A percentile compares a stretch with the other conserved stretches of the same genome.
Conservation (phyloP, 2,329 filamentous ascomycete genomes). For the Talaromyces sp. region DNA sequence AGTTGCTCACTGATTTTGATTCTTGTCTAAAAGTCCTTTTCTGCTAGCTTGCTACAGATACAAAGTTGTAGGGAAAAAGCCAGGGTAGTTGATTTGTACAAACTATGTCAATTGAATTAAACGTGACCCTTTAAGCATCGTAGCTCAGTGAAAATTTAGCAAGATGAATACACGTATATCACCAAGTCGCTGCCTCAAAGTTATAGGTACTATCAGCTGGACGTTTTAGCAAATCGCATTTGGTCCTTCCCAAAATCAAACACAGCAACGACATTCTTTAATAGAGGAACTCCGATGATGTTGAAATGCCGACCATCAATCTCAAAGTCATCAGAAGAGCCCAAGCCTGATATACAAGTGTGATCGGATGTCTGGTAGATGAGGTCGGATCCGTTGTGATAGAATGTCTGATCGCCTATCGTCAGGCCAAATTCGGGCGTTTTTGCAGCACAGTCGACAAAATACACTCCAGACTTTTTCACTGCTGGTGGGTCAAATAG, state of each 20-base stretch:
- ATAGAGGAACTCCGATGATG: slow-evolving; percentile 52
- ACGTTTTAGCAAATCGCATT: slow-evolving; percentile 48
- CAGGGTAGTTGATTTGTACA: too few relatives aligned
- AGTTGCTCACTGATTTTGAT: too few relatives aligned
- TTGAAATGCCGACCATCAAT: slow-evolving; percentile 33
- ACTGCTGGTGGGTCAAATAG: slow-evolving; percentile 48
- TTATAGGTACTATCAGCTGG: background rate
- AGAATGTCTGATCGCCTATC: slow-evolving; percentile 42
- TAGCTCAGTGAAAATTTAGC: too few relatives aligned
- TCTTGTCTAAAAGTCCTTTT: too few relatives aligned
- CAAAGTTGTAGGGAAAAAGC: too few relatives aligned
- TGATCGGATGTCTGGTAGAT: slow-evolving; percentile 28
- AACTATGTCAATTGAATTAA: too few relatives aligned
- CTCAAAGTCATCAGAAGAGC: slow-evolving; percentile 32
- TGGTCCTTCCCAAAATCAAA: slow-evolving; percentile 53
- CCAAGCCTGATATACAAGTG: slow-evolving; percentile 27
- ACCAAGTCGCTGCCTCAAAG: too few relatives aligned
- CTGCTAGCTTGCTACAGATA: too few relatives aligned
- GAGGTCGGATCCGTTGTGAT: slow-evolving; percentile 33
- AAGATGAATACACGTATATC: too few relatives aligned
- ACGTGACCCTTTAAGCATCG: too few relatives aligned
- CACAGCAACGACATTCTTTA: slow-evolving; percentile 55
- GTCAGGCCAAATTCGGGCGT: slow-evolving; percentile 46
- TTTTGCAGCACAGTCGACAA: slow-evolving; percentile 48
- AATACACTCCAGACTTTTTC: slow-evolving; percentile 37